Evolutionary conservation across 495 filamentous ascomycete genomes (phyloP), one percentile per base, ranked within the genome.

Genomic region (Staphylotrichum tortipilum): DNA sequence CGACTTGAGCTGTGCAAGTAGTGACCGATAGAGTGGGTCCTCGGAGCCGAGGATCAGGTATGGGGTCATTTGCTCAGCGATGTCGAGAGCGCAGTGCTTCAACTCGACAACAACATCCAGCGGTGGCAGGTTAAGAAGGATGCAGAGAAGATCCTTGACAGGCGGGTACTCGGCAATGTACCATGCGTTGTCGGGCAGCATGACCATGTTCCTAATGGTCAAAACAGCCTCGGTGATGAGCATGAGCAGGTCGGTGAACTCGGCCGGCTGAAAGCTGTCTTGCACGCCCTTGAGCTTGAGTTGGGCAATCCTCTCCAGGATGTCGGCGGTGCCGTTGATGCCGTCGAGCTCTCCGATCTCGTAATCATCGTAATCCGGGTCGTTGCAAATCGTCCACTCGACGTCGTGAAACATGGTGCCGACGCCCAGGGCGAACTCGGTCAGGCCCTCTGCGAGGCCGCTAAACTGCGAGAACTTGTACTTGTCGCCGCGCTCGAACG

Each of bases 391-490:
- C 30, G 84, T 76, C 86, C 86, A 95, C 19, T 83, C 77, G n/a
- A 91, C 78, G 28, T 88, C 73, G 55, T 87, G 91, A 66, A 86
- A 91, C 3, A 94, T 67, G 18, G 71, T 75, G 45, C 81, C 82
- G 33, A 92, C 72, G 40, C 85, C 78, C 17, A 94, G 72, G 5
- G 85, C 79, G 60, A 89, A 91, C 55, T 86, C 83, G 55, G 95
- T 84, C 21, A 99, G 74, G 11, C 85, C 85, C 61, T 97, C 92
- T 2, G 88, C 88, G 30, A 99, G 74, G 28, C 88, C 81, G n/a
- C 85, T 82, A 59, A 95, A 96, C 3, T 83, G 81, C 49, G 95
- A 90, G 50, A 95, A 95, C 53, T 86, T 85, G 66, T 94, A 95
- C 60, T 95, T 95, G 61, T 97, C 94, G 24, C 90, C 91, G 26